Evolutionary conservation across 2,329 filamentous ascomycete species (phyloP).

Genomic region (Beauveria sp.): DNA sequence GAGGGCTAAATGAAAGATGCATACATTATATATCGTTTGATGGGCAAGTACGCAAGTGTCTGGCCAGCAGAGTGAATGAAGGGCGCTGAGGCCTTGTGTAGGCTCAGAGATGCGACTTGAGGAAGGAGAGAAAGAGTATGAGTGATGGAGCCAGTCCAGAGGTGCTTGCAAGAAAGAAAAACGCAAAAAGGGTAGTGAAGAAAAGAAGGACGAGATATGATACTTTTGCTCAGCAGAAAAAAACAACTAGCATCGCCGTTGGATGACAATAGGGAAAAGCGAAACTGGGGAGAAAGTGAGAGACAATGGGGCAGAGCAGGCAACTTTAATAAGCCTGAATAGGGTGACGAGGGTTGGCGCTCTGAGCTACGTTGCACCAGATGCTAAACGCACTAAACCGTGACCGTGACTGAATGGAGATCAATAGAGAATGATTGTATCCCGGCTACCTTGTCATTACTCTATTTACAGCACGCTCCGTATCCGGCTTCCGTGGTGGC

Average conservation of each 20-base stretch:
- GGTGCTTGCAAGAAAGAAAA: constrained; percentile 9
- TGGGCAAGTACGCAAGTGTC: background rate
- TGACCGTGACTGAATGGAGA: background rate
- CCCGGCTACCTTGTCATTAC: background rate
- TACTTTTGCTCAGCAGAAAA: constrained; percentile 6
- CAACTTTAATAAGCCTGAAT: constrained; percentile 8
- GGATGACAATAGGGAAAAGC: background rate
- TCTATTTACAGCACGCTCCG: background rate
- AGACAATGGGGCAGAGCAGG: constrained; percentile 2
- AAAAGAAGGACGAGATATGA: constrained; percentile 9
- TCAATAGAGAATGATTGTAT: background rate
- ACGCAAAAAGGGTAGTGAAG: background rate
- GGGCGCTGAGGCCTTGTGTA: background rate
- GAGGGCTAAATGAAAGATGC: background rate
- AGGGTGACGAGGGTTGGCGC: background rate
- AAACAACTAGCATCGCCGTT: background rate
- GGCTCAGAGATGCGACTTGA: background rate
- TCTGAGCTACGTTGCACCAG: background rate
- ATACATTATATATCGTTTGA: background rate
- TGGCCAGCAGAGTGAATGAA: constrained; percentile 10
- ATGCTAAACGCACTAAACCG: background rate
- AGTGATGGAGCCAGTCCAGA: constrained; percentile 11
- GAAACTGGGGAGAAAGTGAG: constrained; percentile 3
- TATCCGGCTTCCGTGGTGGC: background rate
- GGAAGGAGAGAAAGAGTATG: background rate